These are phyloP conservation scores for Fonsecaea multimorphosa DNA, from an alignment of 2,329 filamentous ascomycete species.

Conservation along the genomic window DNA sequence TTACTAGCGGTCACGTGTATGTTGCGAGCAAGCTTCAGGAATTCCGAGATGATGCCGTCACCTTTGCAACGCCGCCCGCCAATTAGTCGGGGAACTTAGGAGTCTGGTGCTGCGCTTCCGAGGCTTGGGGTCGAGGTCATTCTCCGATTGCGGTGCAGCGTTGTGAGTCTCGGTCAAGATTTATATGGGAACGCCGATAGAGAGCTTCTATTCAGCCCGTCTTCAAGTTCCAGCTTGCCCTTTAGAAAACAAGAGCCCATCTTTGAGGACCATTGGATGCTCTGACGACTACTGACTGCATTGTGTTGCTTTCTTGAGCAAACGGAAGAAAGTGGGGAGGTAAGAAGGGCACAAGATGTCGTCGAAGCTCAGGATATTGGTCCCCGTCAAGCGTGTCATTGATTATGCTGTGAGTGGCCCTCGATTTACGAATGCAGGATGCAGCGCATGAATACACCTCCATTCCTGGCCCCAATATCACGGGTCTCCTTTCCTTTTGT, in stretches of 20 bases:
- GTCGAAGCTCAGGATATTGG: slow-evolving; percentile 70
- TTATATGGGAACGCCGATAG: neutral
- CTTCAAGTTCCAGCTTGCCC: too few relatives aligned
- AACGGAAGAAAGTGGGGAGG: neutral
- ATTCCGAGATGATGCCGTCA: slow-evolving; percentile 21
- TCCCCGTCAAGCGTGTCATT: slow-evolving; percentile 83
- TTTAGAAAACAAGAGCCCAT: too few relatives aligned
- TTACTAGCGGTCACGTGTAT: neutral
- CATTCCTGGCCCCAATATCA: neutral
- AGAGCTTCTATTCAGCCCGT: neutral
- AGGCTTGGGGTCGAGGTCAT: slow-evolving; percentile 3
- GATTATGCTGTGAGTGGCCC: slow-evolving; percentile 74
- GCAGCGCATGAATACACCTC: neutral
- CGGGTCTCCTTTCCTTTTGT: neutral
- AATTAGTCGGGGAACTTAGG: slow-evolving; percentile 8
- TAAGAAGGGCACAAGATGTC: slow-evolving; percentile 48
- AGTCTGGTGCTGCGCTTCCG: slow-evolving; percentile 2
- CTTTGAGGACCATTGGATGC: neutral
- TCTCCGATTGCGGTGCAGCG: slow-evolving; percentile 22
- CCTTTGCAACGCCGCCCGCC: neutral
- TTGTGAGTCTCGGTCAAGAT: neutral
- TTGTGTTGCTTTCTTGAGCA: slow-evolving; percentile 3
- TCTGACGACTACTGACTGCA: slow-evolving; percentile 3
- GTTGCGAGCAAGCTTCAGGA: too few relatives aligned
- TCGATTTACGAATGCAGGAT: neutral